Percentiles rank a stretch among this genome's conserved stretches.
Evolutionary conservation across 305 asterid genomes (phyloP).

Genomic region (Solanum chacoense): DNA sequence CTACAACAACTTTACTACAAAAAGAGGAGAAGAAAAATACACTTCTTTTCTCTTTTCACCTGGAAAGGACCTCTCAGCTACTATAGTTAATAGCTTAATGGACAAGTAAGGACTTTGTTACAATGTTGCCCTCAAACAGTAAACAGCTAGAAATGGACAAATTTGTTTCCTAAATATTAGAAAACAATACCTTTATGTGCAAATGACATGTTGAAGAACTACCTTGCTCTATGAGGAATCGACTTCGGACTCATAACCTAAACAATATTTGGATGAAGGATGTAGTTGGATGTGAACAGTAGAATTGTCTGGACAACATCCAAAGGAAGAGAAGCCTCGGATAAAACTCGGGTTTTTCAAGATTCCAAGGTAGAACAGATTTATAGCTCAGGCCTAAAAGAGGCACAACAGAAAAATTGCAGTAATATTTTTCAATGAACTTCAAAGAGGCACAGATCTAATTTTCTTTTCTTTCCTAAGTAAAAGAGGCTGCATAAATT

Average conservation of each 20-base stretch:
- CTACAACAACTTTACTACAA: neutral
- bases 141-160: neutral
- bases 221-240: neutral
- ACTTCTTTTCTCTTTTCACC: neutral
- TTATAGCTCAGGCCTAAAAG: neutral
- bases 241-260: neutral
- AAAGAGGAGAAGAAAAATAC: neutral
- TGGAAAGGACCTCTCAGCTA: neutral
- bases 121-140: neutral
- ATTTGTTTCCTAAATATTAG: neutral
- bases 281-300: neutral
- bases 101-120: neutral
- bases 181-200: neutral
- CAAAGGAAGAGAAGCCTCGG: neutral
- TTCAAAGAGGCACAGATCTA: neutral
- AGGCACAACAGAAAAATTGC: neutral
- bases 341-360: neutral
- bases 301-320: neutral
- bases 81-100: neutral
- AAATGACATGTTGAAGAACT: neutral
- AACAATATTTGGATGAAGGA: neutral
- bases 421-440: neutral
- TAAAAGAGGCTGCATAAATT: neutral
- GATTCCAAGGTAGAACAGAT: neutral
- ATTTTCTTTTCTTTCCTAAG: neutral